Percentiles rank a stretch among this genome's conserved stretches.
Evolutionary conservation across 2,329 filamentous ascomycete genomes (phyloP).

Genomic region (Xylariaceae sp.): DNA sequence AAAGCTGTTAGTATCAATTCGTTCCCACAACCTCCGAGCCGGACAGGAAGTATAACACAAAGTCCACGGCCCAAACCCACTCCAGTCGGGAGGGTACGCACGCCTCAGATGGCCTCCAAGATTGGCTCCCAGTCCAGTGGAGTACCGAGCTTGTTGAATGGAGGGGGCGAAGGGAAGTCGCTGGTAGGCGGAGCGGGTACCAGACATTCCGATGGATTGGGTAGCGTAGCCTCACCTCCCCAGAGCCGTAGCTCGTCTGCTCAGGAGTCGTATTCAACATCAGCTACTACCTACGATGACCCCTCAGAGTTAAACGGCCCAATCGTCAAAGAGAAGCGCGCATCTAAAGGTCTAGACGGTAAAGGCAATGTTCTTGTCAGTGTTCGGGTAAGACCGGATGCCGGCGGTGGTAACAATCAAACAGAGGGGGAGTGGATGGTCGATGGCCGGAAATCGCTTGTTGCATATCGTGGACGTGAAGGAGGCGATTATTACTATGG

Average conservation of each 20-base stretch:
- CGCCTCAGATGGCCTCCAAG: conserved; percentile 48
- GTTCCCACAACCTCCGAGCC: conserved; percentile 83
- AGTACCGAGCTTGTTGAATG: conserved; percentile 74
- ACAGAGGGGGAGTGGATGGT: conserved; percentile 87
- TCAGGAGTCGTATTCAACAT: conserved; percentile 88
- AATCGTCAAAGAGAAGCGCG: conserved; percentile 41
- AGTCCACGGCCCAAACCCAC: conserved; percentile 53
- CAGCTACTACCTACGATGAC: conserved; percentile 84
- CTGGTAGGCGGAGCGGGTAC: conserved; percentile 57
- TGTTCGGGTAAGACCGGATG: conserved; percentile 85
- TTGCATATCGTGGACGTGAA: conserved; percentile 82
- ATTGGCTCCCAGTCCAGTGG: conserved; percentile 47
- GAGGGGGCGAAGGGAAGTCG: conserved; percentile 71
- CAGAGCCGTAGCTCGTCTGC: conserved; percentile 90
- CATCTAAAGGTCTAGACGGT: conserved; percentile 57
- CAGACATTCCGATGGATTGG: conserved; percentile 68
- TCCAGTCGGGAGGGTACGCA: conserved; percentile 50
- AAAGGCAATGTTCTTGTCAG: conserved; percentile 97
- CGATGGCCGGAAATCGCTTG: conserved; percentile 74
- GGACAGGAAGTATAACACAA: conserved; percentile 58
- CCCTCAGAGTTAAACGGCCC: conserved; percentile 51
- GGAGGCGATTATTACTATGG: conserved; percentile 91
- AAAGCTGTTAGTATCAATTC: conserved; percentile 92
- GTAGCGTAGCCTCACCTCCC: conserved; percentile 75
- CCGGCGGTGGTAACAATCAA: conserved; percentile 54